Evolutionary conservation across 768 basidiomycete genomes (phyloP).

Genomic region (Cystobasidium ongulense): DNA sequence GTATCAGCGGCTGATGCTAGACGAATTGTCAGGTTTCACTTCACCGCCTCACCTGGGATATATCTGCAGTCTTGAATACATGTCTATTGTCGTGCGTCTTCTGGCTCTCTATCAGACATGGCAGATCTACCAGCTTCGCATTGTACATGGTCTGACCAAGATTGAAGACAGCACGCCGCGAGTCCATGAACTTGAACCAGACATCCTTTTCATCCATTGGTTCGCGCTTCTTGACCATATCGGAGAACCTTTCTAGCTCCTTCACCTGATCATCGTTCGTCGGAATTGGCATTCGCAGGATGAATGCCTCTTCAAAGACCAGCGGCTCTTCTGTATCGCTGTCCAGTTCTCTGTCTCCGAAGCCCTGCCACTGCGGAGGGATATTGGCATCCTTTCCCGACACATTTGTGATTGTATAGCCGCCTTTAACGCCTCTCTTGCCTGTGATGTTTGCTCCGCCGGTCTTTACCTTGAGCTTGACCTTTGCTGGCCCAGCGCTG

Average conservation of each 20-base stretch:
- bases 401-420: constrained; percentile 9
- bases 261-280: constrained; percentile 34
- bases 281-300: constrained; percentile 64
- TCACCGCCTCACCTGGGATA: constrained; percentile 89
- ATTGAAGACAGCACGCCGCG: constrained; percentile 81
- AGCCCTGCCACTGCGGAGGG: constrained; percentile 32
- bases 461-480: constrained; percentile 31
- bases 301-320: constrained; percentile 94
- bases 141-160: constrained; percentile 70
- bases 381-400: constrained; percentile 29
- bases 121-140: constrained; percentile 90
- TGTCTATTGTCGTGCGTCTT: constrained; percentile 87
- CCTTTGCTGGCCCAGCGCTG: not conserved
- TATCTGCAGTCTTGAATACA: constrained; percentile 97
- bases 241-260: constrained; percentile 51
- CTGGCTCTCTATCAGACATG: constrained; percentile 86
- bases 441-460: constrained; percentile 10
- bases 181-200: constrained; percentile 99
- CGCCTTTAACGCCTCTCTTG: constrained; percentile 9
- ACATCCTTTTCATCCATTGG: constrained; percentile 64
- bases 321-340: constrained; percentile 85
- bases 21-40: too few species aligned
- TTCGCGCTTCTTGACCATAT: constrained; percentile 72
- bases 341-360: constrained; percentile 49
- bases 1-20: too few species aligned